Base-by-base conservation (phyloP, 2,329 filamentous ascomycete genomes). In the Venturia effusa region DNA sequence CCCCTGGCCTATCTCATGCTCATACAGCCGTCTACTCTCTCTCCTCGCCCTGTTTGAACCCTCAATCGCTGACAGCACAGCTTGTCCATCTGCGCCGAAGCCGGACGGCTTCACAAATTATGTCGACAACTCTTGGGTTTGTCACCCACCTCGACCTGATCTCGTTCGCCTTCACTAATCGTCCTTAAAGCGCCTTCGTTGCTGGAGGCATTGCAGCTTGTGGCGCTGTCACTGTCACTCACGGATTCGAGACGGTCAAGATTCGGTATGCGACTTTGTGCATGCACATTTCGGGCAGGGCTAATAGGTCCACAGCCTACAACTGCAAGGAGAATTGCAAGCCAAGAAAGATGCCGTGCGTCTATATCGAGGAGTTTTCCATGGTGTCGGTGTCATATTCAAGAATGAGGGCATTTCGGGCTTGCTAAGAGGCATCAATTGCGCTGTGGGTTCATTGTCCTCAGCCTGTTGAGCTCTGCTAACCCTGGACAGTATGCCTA, bases 241-340 rank as follows among this genome's bases (percentile, higher is more conserved):
- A 99, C 77, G 92, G 92, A 64, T 97, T 97, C 79, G 94, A 99
- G 79, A 97, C 93, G 15, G 92, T 99, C 75, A 99, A 99, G 84
- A 97, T 97, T 74, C 89, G 92, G 88, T 92, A 81, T 73, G 81
- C 64, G 17, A 24, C 24, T 32, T 2, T n/a, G 15, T 8, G 2
- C 24, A 4, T 22, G 32, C 22, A 51, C 51, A 0, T 7, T 37
- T 34, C 6, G 32, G 40, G 22, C 40, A 43, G 15, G 1, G 24
- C 41, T 64, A 22, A 65, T n/a, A 10, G 30, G 32, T 19, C 22
- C 43, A 65, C 74, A 92, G 91, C 71, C 86, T 99, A 84, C 94
- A 99, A 79, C 78, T 99, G 64, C 94, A 99, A 77, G 94, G 94
- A 76, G 94, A 99, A 77, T 84, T 99, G 64, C 91, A 97, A 73